These are phyloP conservation scores for Microascus cirrosus DNA, from an alignment of 2,329 filamentous ascomycete species.

Conservation along the genomic window DNA sequence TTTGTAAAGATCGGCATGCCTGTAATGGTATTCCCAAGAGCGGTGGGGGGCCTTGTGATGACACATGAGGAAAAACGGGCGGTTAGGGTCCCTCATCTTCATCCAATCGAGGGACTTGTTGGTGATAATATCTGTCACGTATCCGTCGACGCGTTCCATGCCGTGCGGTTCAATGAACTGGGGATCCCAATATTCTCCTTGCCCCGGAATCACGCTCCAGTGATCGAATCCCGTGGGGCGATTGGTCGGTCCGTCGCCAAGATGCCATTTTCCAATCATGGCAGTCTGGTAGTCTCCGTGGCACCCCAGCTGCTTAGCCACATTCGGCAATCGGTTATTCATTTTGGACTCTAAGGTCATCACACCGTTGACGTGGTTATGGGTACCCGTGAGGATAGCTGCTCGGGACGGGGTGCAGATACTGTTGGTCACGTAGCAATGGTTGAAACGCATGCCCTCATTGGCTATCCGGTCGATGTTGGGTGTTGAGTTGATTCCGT, in stretches of 20 bases:
- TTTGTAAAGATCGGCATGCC: conserved; percentile 34
- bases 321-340: conserved; percentile 37
- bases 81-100: conserved; percentile 16
- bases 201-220: conserved; percentile 38
- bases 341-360: conserved; percentile 36
- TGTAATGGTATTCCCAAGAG: conserved; percentile 36
- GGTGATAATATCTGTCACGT: conserved; percentile 40
- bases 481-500: conserved; percentile 38
- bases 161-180: conserved; percentile 28
- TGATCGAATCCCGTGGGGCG: conserved; percentile 39
- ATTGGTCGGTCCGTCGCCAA: conserved; percentile 33
- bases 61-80: conserved; percentile 43
- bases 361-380: conserved; percentile 42
- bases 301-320: conserved; percentile 36
- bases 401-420: conserved; percentile 42
- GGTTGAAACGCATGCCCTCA: conserved; percentile 38
- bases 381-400: conserved; percentile 34
- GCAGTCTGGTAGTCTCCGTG: conserved; percentile 35
- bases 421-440: conserved; percentile 42
- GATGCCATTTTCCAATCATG: conserved; percentile 43
- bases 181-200: conserved; percentile 41
- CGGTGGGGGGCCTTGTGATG: conserved; percentile 45
- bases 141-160: conserved; percentile 25
- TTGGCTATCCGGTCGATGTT: conserved; percentile 36
- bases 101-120: conserved; percentile 34